These are phyloP conservation scores for Pyrenophora seminiperda DNA, from an alignment of 2,329 filamentous ascomycete genomes.

Conservation along the genomic window DNA sequence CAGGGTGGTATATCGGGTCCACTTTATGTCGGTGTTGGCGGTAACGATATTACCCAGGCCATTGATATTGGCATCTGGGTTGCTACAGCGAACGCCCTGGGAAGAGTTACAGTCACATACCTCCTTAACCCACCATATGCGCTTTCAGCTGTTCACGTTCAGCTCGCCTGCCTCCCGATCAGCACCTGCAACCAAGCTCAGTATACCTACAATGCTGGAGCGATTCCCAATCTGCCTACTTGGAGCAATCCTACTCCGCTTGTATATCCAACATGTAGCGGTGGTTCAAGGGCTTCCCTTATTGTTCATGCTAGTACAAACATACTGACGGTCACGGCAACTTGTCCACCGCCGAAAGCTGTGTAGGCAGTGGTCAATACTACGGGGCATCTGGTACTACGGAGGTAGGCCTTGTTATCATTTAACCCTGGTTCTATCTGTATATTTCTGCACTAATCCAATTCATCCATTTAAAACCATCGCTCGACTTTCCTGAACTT, in stretches of 20 bases:
- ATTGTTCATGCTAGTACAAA: background rate
- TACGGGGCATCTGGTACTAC: background rate
- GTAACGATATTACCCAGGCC: background rate
- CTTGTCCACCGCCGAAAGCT: background rate
- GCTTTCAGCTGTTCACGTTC: background rate
- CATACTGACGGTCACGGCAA: background rate
- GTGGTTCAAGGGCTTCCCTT: background rate
- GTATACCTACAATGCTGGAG: background rate
- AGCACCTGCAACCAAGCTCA: background rate
- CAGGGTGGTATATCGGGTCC: background rate
- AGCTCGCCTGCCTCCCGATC: background rate
- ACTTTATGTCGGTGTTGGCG: background rate
- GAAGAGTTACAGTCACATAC: background rate
- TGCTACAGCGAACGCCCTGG: background rate
- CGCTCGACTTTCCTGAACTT: background rate
- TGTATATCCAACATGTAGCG: background rate
- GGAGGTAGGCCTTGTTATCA: background rate
- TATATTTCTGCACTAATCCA: background rate
- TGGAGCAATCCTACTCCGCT: slow-evolving; percentile 1
- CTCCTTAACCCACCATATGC: background rate
- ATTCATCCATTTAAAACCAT: background rate
- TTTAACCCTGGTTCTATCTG: background rate
- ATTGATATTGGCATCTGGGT: background rate
- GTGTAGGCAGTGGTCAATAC: background rate
- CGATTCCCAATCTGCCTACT: background rate